Evolutionary conservation across 768 basidiomycete genomes (phyloP), one percentile per base, ranked within the genome.

Genomic region (Melanogaster broomeanus): DNA sequence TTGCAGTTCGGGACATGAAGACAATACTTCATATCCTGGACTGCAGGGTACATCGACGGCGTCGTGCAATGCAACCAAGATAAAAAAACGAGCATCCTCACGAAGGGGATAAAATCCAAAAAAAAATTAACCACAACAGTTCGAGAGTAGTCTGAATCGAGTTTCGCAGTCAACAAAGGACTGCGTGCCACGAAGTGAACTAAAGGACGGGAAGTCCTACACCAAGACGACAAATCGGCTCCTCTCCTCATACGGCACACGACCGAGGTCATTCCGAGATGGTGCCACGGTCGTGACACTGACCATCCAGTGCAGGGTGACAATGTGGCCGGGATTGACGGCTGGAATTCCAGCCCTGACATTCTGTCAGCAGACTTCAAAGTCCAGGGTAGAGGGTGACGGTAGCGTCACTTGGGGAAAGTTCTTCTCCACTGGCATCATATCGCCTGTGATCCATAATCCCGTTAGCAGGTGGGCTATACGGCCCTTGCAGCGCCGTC

Each of bases 91-190:
- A 24, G 4, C 7, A 1, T 44, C 63, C 59, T 63, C 63, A 34
- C 48, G 15, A 68, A 43, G 55, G 51, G 51, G 48, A 16, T 16
- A 21, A 15, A 19, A 22, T 6, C 16, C 4, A 18, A 16, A 19
- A 42, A 46, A 44, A 53, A 55, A 43, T 5, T 45, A 35, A 30
- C 28, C 52, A 57, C 19, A 45, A 65, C 62, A 68, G 59, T 22
- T 53, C 53, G 25, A 66, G 61, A 68, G 52, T 70, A 70, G 70
- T 68, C 68, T 68, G 68, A 71, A 59, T 70, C 64, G 62, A 68
- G 68, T 72, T 64, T 52, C 57, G 40, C 48, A 15, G 39, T 33
- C 42, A 42, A 40, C 49, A 7, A 21, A 47, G 30, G 39, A 50
- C 45, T 42, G 21, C 48, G 68, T 52, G 59, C 66, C 55, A 55